These are phyloP conservation scores for Trapa bicornis DNA, from an alignment of 345 rosid species.

Conservation along the genomic window DNA sequence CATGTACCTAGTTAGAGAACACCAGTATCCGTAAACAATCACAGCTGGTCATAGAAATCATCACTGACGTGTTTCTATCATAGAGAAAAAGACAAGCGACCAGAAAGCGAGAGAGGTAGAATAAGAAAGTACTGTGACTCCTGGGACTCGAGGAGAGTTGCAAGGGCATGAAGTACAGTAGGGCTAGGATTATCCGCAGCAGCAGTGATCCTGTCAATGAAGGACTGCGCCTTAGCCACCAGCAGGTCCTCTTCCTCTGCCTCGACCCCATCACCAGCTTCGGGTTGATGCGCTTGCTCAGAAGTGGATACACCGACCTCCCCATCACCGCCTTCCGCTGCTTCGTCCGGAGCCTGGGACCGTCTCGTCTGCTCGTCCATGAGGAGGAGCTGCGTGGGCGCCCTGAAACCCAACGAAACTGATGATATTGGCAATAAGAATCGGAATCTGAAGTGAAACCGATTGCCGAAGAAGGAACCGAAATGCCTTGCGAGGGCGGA, in stretches of 20 bases:
- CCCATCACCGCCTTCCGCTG: not conserved
- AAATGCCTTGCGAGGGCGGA: not conserved
- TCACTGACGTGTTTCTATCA: not conserved
- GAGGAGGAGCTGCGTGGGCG: slow-evolving; percentile 1
- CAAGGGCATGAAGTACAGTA: slow-evolving; percentile 57
- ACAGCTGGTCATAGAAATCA: not conserved
- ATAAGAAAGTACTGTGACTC: slow-evolving; percentile 45
- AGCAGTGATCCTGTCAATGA: slow-evolving; percentile 68
- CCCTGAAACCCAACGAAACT: not conserved
- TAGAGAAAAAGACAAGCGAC: not conserved
- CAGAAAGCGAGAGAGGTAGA: slow-evolving; percentile 1
- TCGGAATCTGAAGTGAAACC: not conserved
- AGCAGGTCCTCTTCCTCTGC: slow-evolving; percentile 46
- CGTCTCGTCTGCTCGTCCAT: not conserved
- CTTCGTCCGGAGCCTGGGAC: not conserved
- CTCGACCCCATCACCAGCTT: slow-evolving; percentile 5
- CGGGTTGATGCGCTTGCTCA: not conserved
- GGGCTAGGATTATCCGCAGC: slow-evolving; percentile 72
- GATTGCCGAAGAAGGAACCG: not conserved
- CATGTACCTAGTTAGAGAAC: slow-evolving; percentile 35
- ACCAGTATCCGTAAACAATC: not conserved
- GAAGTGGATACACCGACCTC: not conserved
- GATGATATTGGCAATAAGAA: not conserved
- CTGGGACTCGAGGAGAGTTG: slow-evolving; percentile 71
- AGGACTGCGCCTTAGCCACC: slow-evolving; percentile 54